Evolutionary conservation across 805 yeast species (phyloP).

Genomic region (Kuraishia piskuri): DNA sequence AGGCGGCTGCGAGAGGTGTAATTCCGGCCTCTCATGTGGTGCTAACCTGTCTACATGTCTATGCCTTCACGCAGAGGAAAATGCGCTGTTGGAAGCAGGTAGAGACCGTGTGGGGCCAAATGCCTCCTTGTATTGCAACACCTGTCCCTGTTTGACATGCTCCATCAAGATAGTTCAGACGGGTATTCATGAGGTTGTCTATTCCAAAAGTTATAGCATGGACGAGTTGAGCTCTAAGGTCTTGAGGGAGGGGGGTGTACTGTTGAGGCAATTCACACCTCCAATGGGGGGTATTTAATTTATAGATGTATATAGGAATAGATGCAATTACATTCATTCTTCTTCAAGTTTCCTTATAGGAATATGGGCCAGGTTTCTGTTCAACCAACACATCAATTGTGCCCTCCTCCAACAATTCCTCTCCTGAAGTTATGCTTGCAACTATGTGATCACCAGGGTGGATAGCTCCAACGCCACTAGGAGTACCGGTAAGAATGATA

Average conservation of each 20-base stretch:
- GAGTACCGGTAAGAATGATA: constrained; percentile 90
- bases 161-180: constrained; percentile 90
- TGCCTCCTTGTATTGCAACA: constrained; percentile 81
- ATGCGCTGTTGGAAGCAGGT: constrained; percentile 91
- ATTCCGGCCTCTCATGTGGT: constrained; percentile 53
- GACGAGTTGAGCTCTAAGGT: constrained; percentile 70
- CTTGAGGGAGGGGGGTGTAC: constrained; percentile 64
- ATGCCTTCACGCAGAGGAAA: constrained; percentile 96
- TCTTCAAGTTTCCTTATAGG: constrained; percentile 32
- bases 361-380: constrained; percentile 52
- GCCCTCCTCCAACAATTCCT: constrained; percentile 42
- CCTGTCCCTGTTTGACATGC: constrained; percentile 96
- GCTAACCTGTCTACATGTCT: constrained; percentile 72
- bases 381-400: constrained; percentile 42
- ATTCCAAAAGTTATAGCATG: constrained; percentile 89
- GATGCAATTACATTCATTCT: neutral
- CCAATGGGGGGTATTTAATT: constrained; percentile 20
- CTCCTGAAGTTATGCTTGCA: constrained; percentile 54
- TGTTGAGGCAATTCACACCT: constrained; percentile 50
- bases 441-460: constrained; percentile 69
- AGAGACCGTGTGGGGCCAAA: constrained; percentile 66
- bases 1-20: constrained; percentile 93
- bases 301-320: neutral
- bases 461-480: constrained; percentile 90
- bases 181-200: constrained; percentile 87